Evolutionary conservation across 441 rosid species (phyloP), one percentile per base, ranked within the genome.

Genomic region (Erodium chrysanthum): DNA sequence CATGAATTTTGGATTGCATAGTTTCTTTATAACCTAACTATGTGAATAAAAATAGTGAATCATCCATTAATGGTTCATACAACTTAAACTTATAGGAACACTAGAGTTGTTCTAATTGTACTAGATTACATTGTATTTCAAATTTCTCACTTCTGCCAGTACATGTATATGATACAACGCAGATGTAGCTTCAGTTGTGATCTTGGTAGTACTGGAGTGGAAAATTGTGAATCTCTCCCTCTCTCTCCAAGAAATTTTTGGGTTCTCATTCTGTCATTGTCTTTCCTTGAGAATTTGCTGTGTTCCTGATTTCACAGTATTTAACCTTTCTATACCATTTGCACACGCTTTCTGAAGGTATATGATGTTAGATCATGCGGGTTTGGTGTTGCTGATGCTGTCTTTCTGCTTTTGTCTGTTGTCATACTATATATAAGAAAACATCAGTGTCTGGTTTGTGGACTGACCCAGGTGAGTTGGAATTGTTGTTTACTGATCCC

Each of bases 321-420:
- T 22, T 58, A n/a, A 58, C 3, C 9, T 58, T 21, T 46, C 52
- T 3, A 12, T 46, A n/a, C n/a, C 52, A 46, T 46, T 46, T 14
- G 52, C 52, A 46, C 17, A 52, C 7, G 59, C 22, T 17, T 0
- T 52, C 4, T 6, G 22, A 17, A 15, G 22, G 20, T 5, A 15
- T n/a, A 48, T 15, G 20, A 7, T 15, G 56, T 15, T n/a, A 48
- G 63, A 58, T 23, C 8, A 22, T 22, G 63, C 63, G 22, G 63
- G 31, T 58, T 22, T 21, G n/a, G 63, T 21, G 63, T 21, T 58
- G 63, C 63, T 58, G 29, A 58, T 58, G 63, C 31, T 59, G 63
- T 59, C 15, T 21, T 59, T 59, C 33, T 59, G 63, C n/a, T 59
- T 22, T 22, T 59, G 15, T 11, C 63, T 59, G 17, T 12, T 59